Base-by-base conservation (phyloP, 768 basidiomycete species). In the Dendrothele bispora region DNA sequence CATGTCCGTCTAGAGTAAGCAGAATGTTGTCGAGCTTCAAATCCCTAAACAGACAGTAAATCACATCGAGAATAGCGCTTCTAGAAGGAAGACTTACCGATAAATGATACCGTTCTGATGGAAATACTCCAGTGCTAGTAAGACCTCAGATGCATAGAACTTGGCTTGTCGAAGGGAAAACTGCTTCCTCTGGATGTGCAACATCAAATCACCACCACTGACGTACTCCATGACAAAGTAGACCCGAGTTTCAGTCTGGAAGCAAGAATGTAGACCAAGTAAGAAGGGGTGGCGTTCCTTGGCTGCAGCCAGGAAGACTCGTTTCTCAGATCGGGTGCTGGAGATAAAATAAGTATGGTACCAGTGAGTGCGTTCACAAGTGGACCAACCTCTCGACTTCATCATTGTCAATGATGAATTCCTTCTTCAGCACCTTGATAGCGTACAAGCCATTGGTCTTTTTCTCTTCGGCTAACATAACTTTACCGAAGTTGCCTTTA, bases 151-250 rank as follows among this genome's bases (percentile, higher is more conserved):
- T 3, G 97, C 97, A 64, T 99, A 99, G 66, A 97, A 98, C 67
- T 98, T 98, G 46, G 97, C 97, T 78, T 98, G 94, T 32, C 95
- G 88, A 15, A 98, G 83, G 37, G 95, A 98, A 69, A 99, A 99
- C 60, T 99, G 97, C 69, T 95, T 95, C 63, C 95, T 85, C 65
- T 99, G 97, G 59, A 99, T 98, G 68, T 99, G 97, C 55, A 98
- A 76, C 97, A 99, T 98, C 50, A 99, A 79, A 73, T 99, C 97
- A 56, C 97, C 97, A 50, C 97, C 97, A 60, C 92, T 94, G 53
- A 99, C 89, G 69, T 98, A 99, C 71, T 98, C 97, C 97, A 99
- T 98, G 57, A 98, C 97, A 63, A 99, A 98, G 75, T 99, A 99
- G 43, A 99, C 88, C 18, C 97, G 88, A 4, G 97, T 98, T 68